phyloP scores from a whole-genome alignment of 441 rosid species.

The Omphalea diandra region DNA sequence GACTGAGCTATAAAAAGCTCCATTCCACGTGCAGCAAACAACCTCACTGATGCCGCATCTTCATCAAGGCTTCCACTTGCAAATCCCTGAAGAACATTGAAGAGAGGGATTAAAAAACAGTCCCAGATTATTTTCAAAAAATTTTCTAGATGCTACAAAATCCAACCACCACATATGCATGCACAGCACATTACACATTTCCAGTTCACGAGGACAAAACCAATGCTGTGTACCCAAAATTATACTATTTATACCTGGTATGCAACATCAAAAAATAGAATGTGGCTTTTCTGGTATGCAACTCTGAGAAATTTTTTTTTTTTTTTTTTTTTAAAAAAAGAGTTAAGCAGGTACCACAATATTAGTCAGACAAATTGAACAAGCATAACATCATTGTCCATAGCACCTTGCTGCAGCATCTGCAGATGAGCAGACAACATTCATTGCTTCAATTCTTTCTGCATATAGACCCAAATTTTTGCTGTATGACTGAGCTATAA shows the following conservation, averaged over 20 bases:
- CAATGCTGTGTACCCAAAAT: conserved; percentile 11
- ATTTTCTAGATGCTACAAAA: neutral
- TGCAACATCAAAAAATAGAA: conserved; percentile 95
- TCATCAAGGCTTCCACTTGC: conserved; percentile 97
- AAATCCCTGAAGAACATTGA: conserved; percentile 62
- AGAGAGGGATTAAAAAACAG: conserved; percentile 7
- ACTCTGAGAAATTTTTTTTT: too few species aligned
- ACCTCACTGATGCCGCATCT: conserved; percentile 89
- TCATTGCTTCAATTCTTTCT: conserved; percentile 92
- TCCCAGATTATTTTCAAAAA: neutral
- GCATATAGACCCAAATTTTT: conserved; percentile 94
- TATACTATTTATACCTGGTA: conserved; percentile 64
- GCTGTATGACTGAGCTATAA: conserved; percentile 97
- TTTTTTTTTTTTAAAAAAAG: too few species aligned
- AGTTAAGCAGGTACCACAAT: too few species aligned
- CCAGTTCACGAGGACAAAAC: neutral
- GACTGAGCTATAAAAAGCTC: conserved; percentile 96
- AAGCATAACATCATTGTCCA: neutral
- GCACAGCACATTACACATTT: neutral
- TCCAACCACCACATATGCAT: neutral
- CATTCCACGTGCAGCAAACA: conserved; percentile 82
- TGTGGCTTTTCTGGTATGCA: conserved; percentile 89
- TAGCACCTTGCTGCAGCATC: conserved; percentile 82
- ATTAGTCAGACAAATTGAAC: too few species aligned
- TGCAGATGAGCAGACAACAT: conserved; percentile 80